Conservation (phyloP, 2,329 filamentous ascomycete species). For the Xylaria multiplex region DNA sequence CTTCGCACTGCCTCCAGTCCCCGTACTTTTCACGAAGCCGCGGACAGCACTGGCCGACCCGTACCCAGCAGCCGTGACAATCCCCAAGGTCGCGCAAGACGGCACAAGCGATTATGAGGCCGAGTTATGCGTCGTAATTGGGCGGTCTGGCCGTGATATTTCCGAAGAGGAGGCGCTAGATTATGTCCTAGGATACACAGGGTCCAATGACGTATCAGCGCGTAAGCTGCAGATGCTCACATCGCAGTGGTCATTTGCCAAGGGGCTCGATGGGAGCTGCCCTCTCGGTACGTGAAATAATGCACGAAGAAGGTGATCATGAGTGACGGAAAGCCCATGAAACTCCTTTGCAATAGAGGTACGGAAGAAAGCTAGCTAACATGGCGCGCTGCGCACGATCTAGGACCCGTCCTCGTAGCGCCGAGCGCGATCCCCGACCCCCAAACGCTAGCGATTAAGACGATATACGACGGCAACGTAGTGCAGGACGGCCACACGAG, state of each 20-base stretch:
- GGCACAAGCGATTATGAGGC: slow-evolving; percentile 69
- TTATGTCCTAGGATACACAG: slow-evolving; percentile 72
- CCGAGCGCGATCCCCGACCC: slow-evolving; percentile 55
- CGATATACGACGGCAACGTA: slow-evolving; percentile 61
- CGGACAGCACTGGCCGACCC: slow-evolving; percentile 64
- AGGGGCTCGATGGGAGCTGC: slow-evolving; percentile 67
- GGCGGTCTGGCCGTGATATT: slow-evolving; percentile 62
- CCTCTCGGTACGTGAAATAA: slow-evolving; percentile 52
- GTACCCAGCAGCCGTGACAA: slow-evolving; percentile 60
- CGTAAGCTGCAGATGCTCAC: slow-evolving; percentile 65
- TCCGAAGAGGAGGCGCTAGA: slow-evolving; percentile 64
- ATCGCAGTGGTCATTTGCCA: slow-evolving; percentile 67
- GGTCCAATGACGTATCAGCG: slow-evolving; percentile 71
- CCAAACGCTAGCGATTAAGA: slow-evolving; percentile 53
- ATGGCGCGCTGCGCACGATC: not conserved
- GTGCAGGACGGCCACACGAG: slow-evolving; percentile 55
- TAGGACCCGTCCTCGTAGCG: slow-evolving; percentile 61
- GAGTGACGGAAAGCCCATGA: not conserved
- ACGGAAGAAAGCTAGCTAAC: slow-evolving; percentile 9
- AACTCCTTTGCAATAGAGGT: not conserved
- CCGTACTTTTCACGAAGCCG: slow-evolving; percentile 57
- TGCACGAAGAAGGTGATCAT: not conserved
- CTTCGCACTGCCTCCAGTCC: slow-evolving; percentile 27
- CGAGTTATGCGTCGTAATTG: slow-evolving; percentile 67
- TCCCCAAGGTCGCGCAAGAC: slow-evolving; percentile 63